Conservation (phyloP, 202 grass and related monocot species). For the Musa balbisiana region DNA sequence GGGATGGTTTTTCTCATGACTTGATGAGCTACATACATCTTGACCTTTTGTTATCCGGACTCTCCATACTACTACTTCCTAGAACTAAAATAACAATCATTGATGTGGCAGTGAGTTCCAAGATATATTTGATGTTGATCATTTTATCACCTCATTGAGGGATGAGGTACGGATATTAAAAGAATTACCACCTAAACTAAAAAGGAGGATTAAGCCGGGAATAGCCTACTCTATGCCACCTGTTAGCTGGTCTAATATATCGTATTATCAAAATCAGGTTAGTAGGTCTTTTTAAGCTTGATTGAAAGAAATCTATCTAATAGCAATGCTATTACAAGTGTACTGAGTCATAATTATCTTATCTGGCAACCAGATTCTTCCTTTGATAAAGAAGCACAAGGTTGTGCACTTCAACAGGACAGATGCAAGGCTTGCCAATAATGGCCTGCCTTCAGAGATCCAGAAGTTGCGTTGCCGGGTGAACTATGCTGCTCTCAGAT, state of each 20-base stretch:
- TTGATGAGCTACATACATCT: too few species aligned
- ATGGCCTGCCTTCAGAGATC: constrained; percentile 70
- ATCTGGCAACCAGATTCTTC: constrained; percentile 63
- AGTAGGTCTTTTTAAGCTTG: background rate
- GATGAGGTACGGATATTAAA: constrained; percentile 87
- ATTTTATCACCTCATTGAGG: constrained; percentile 84
- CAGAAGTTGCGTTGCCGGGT: constrained; percentile 84
- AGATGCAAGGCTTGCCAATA: constrained; percentile 85
- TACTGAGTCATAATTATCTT: background rate
- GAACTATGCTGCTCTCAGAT: constrained; percentile 71
- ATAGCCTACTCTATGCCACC: constrained; percentile 82
- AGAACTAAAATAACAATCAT: constrained; percentile 6
- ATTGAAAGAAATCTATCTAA: background rate
- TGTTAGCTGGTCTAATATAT: constrained; percentile 97
- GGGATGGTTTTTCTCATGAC: constrained; percentile 35
- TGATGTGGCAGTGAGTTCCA: constrained; percentile 63
- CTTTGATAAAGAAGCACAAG: constrained; percentile 67
- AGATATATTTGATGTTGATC: constrained; percentile 91
- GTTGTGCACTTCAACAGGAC: constrained; percentile 89
- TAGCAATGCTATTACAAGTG: background rate
- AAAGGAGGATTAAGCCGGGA: constrained; percentile 52
- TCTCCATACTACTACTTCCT: background rate
- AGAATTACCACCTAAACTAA: constrained; percentile 64
- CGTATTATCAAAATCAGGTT: constrained; percentile 87
- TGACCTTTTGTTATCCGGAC: background rate